phyloP scores from a whole-genome alignment of 805 yeast genomes.

The Wickerhamiella dianesei region DNA sequence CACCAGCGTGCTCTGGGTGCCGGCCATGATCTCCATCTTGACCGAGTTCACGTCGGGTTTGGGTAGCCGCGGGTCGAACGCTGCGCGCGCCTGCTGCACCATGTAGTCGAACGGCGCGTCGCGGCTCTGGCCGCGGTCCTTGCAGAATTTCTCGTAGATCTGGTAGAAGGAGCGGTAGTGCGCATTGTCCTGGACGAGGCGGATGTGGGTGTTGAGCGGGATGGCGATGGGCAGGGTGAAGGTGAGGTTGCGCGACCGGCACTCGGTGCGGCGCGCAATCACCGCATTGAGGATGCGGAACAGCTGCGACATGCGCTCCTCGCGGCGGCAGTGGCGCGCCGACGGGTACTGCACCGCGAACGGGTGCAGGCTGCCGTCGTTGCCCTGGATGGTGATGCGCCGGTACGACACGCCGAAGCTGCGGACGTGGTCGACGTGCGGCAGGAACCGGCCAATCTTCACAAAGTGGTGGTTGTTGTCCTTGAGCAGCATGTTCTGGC shows the following conservation, averaged over 20 bases:
- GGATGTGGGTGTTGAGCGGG: conserved; percentile 87
- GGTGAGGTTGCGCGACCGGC: conserved; percentile 70
- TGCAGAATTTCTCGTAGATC: conserved; percentile 80
- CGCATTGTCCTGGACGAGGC: conserved; percentile 74
- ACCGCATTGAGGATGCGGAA: conserved; percentile 80
- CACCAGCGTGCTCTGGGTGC: conserved; percentile 75
- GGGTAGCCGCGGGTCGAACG: conserved; percentile 85
- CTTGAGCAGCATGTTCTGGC: conserved; percentile 80
- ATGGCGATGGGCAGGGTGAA: conserved; percentile 85
- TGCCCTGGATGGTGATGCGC: conserved; percentile 78
- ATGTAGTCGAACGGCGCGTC: conserved; percentile 87
- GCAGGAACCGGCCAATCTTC: conserved; percentile 85
- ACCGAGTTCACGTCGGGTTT: conserved; percentile 83
- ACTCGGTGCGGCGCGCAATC: conserved; percentile 67
- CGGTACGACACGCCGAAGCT: conserved; percentile 86
- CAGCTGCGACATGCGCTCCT: conserved; percentile 83
- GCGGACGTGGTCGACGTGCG: conserved; percentile 74
- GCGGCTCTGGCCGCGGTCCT: conserved; percentile 52
- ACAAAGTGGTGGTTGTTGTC: conserved; percentile 84
- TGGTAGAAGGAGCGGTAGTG: conserved; percentile 63
- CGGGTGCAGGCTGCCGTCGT: conserved; percentile 81
- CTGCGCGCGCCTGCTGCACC: conserved; percentile 74
- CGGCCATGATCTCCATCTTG: conserved; percentile 79
- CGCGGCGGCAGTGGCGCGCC: conserved; percentile 92
- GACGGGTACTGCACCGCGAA: conserved; percentile 97